Evolutionary conservation across 2,329 filamentous ascomycete genomes (phyloP), one percentile per base, ranked within the genome.

Genomic region (Trichoderma aggressivum): DNA sequence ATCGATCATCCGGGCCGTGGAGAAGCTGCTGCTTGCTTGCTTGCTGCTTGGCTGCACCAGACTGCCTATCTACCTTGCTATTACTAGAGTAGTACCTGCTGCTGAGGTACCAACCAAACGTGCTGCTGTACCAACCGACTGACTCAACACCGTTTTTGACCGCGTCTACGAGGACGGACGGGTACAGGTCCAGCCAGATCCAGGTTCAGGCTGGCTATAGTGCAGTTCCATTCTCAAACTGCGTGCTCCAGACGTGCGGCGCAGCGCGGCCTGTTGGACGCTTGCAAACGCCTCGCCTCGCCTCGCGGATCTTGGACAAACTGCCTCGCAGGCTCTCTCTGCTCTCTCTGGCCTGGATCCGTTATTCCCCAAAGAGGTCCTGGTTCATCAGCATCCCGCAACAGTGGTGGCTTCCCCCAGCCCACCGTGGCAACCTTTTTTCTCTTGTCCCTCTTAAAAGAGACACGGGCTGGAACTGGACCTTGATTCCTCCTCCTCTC

Each of bases 371-470:
- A 39, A 32, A 36, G 58, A 61, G 32, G 21, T 32, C 7, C 58
- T 26, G 32, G 32, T 32, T 26, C 64, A 50, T 69, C 56, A n/a
- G 65, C 56, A 58, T 21, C 34, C 34, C 55, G 32, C 64, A 43
- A 59, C 56, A 59, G 64, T 59, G 53, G 64, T 59, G 64, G 64
- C 50, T 59, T 59, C 53, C 64, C 65, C 65, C 55, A 68, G 34
- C 65, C 65, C 65, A 69, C 65, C 65, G 65, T 69, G 65, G 65
- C 65, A 69, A 69, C 56, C 65, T 69, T 69, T 21, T 56, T 21
- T 36, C 14, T 18, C 47, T 53, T 21, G 18, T 50, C 43, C 47
- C 18, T 21, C 21, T 53, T 24, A 53, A 56, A 30, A 62, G 21
- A 66, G 63, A 58, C 50, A 67, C 56, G 47, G 39, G 39, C 39